These are phyloP conservation scores for Boletales sp. DNA, from an alignment of 768 basidiomycete genomes.

Conservation along the genomic window DNA sequence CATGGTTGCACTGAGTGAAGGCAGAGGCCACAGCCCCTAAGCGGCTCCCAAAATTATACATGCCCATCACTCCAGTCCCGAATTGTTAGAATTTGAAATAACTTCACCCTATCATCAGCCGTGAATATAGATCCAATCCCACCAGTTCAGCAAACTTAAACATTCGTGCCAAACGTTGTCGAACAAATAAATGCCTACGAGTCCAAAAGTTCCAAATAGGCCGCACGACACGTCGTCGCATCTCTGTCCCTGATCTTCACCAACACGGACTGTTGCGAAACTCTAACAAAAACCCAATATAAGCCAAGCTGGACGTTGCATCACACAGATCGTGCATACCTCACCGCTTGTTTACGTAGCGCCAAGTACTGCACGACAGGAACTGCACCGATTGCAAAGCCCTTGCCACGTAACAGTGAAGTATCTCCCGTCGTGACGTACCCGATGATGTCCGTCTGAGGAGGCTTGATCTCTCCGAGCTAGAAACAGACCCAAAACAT, in stretches of 20 bases:
- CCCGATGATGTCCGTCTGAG: slow-evolving; percentile 57
- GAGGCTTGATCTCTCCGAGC: slow-evolving; percentile 45
- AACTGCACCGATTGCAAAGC: slow-evolving; percentile 74
- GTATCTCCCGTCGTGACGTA: slow-evolving; percentile 82
- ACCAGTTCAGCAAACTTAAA: no score
- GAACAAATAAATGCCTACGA: slow-evolving; percentile 7
- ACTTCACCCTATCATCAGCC: no score
- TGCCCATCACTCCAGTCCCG: no score
- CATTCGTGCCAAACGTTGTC: no score
- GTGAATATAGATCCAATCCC: no score
- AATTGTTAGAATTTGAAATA: no score
- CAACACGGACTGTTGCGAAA: slow-evolving; percentile 34
- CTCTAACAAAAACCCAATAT: slow-evolving; percentile 9
- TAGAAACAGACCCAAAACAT: slow-evolving; percentile 19
- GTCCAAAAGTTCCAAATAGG: slow-evolving; percentile 39
- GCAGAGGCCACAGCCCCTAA: no score
- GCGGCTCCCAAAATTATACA: no score
- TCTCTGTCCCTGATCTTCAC: slow-evolving; percentile 67
- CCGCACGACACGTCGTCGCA: slow-evolving; percentile 51
- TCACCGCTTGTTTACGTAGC: slow-evolving; percentile 47
- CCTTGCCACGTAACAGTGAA: slow-evolving; percentile 75
- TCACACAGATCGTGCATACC: slow-evolving; percentile 16
- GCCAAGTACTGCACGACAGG: slow-evolving; percentile 51
- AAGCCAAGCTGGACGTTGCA: background rate
- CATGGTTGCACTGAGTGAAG: slow-evolving; percentile 17